Evolutionary conservation across 371 early-diverging fungal genomes (phyloP).

Genomic region (Lichtheimia ornata): DNA sequence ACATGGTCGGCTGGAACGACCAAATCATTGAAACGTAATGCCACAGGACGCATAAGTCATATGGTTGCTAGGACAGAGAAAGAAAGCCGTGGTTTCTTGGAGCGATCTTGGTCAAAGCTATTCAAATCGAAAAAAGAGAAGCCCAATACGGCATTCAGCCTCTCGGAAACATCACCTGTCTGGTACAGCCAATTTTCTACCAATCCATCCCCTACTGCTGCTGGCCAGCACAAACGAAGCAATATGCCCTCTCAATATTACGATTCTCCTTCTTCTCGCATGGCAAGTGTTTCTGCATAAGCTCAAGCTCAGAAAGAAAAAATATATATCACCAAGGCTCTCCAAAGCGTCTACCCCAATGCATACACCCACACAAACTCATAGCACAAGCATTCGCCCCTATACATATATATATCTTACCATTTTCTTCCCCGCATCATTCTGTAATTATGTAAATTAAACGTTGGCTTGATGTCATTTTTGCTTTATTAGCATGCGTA

Average conservation of each 20-base stretch:
- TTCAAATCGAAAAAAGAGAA: slow-evolving; percentile 1
- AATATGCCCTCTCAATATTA: too few relatives aligned
- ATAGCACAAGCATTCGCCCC: too few relatives aligned
- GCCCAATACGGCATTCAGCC: not conserved
- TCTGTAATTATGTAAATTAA: slow-evolving; percentile 1
- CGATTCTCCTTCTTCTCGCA: not conserved
- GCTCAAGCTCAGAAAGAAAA: not conserved
- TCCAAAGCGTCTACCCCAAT: too few relatives aligned
- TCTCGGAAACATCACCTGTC: slow-evolving; percentile 10
- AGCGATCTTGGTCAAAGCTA: slow-evolving; percentile 1
- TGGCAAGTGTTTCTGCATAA: not conserved
- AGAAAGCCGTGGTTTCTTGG: slow-evolving; percentile 4
- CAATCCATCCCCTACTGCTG: slow-evolving; percentile 12
- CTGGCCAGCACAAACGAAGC: slow-evolving; percentile 1
- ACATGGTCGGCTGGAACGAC: slow-evolving; percentile 5
- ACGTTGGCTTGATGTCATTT: too few relatives aligned
- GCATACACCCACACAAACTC: too few relatives aligned
- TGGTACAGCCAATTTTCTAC: slow-evolving; percentile 19
- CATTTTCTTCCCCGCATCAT: too few relatives aligned
- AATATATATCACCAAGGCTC: too few relatives aligned
- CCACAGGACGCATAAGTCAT: not conserved
- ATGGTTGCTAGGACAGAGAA: not conserved
- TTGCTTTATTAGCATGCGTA: too few relatives aligned
- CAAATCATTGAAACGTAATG: not conserved
- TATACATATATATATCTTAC: too few relatives aligned